Conservation (phyloP, 2,329 filamentous ascomycete species). For the Zymoseptoria ardabiliae region DNA sequence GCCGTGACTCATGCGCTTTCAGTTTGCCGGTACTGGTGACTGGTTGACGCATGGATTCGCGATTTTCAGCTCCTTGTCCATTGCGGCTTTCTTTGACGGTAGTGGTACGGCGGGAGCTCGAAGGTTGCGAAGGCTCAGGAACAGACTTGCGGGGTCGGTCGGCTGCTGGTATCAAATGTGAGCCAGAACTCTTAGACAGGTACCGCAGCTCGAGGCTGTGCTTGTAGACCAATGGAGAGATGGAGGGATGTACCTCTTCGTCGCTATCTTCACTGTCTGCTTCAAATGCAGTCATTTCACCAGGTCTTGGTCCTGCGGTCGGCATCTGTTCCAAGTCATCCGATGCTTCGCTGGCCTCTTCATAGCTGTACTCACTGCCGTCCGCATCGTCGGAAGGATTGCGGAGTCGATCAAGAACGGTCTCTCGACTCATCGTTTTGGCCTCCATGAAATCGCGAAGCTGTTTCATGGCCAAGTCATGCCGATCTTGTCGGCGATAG, state of each 20-base stretch:
- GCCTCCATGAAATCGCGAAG: constrained; percentile 71
- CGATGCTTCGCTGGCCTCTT: constrained; percentile 1
- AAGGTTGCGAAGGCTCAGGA: constrained; percentile 28
- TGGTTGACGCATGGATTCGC: constrained; percentile 5
- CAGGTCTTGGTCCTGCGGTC: neutral
- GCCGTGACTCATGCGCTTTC: constrained; percentile 9
- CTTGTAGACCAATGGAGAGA: constrained; percentile 8
- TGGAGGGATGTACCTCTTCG: constrained; percentile 14
- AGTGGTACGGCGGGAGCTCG: constrained; percentile 26
- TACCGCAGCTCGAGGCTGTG: constrained; percentile 7
- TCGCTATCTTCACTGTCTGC: constrained; percentile 17
- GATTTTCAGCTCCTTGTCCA: constrained; percentile 18
- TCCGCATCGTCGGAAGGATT: constrained; percentile 9
- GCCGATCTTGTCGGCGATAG: constrained; percentile 62
- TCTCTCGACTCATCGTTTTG: constrained; percentile 52
- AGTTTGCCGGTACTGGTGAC: constrained; percentile 13
- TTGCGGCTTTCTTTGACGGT: neutral
- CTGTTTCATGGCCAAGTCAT: constrained; percentile 61
- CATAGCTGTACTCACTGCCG: constrained; percentile 9
- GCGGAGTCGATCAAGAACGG: constrained; percentile 29
- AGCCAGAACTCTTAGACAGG: constrained; percentile 8
- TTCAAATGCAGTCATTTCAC: constrained; percentile 5
- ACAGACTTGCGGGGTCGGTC: constrained; percentile 13
- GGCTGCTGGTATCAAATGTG: constrained; percentile 13
- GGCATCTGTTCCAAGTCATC: neutral